Evolutionary conservation across 2,329 filamentous ascomycete species (phyloP), one percentile per base, ranked within the genome.

Genomic region (Ophiostoma sp.): DNA sequence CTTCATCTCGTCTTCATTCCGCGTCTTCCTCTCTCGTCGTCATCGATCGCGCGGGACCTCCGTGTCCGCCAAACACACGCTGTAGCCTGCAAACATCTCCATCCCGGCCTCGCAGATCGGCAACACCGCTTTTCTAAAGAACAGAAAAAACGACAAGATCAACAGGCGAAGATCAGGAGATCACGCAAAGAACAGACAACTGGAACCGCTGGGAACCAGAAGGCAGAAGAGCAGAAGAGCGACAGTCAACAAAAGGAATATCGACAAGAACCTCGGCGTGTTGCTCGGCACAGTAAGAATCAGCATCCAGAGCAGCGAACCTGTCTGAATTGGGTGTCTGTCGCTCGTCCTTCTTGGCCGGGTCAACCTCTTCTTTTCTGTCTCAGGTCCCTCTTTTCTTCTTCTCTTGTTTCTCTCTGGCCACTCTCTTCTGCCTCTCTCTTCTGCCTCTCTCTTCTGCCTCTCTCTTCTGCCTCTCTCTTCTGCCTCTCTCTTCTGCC

Each of bases 251-350:
- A 55, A 55, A 55, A 55, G 49, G 14, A 55, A 55, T 55, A 55
- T 55, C 18, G 49, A 55, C 55, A 60, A 12, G 27, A 40, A 11
- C 55, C 55, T 27, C 55, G 55, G 55, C 55, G 38, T 14, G 9
- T 60, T 60, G 55, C 55, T 60, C 12, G 55, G 38, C 55, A 38
- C 27, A 38, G 55, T 60, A 60, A 60, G 27, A 60, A 60, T 60
- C 55, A 60, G 55, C 27, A 60, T 27, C 14, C 14, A 47, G 9
- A 52, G 9, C 27, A 27, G 49, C 49, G 14, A 27, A 27, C 49
- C 49, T 64, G 45, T 27, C 41, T 40, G 16, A 27, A 27, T 27
- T 64, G 40, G 16, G 18, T 18, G 6, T 27, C 7, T n/a, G n/a
- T 44, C 49, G 4, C 9, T 55, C 49, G 49, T 47, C 27, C 14